Evolutionary conservation across 257 asterid species (phyloP), one percentile per base, ranked within the genome.

Genomic region (Capsicum rhomboideum): DNA sequence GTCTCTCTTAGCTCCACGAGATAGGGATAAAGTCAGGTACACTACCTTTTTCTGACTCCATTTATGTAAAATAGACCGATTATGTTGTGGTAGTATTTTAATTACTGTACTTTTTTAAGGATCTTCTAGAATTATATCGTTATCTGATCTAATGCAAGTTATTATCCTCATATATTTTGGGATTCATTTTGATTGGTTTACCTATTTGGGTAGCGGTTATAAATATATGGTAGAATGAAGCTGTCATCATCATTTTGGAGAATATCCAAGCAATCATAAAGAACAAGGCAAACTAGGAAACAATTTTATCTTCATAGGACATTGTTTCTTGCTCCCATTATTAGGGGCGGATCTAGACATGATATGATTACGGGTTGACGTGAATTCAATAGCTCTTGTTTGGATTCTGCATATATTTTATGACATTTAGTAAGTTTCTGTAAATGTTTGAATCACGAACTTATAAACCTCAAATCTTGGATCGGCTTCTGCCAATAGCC

Each of bases 231-330:
- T 23, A 21, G 40, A 74, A 46, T 49, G 21, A 7, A 50, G 46
- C 21, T 16, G 28, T 77, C 81, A 50, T 77, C 63, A 50, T 77
- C 26, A 28, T 82, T 82, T 80, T 84, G 85, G 78, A 58, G 67
- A 71, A 77, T 81, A 10, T 84, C 50, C 23, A 77, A 77, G 59
- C 59, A 74, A 12, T 54, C 23, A n/a, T 50, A 71, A 83, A 67
- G 26, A 68, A 53, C 61, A 67, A 68, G 53, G 63, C 18, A 55
- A 72, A 46, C 66, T 55, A 53, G 63, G 37, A 46, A 75, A 23
- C 23, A 46, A 7, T 49, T 46, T 14, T 1, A 49, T 8, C 17
- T 8, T 58, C 72, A 34, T 37, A 80, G 54, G 56, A 64, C 55
- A 80, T 55, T 80, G 72, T 59, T 80, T 80, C 17, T 17, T 80